Percentiles rank a stretch among this genome's conserved stretches.
Evolutionary conservation across 805 yeast genomes (phyloP).

Genomic region (Kluyveromyces lactis): DNA sequence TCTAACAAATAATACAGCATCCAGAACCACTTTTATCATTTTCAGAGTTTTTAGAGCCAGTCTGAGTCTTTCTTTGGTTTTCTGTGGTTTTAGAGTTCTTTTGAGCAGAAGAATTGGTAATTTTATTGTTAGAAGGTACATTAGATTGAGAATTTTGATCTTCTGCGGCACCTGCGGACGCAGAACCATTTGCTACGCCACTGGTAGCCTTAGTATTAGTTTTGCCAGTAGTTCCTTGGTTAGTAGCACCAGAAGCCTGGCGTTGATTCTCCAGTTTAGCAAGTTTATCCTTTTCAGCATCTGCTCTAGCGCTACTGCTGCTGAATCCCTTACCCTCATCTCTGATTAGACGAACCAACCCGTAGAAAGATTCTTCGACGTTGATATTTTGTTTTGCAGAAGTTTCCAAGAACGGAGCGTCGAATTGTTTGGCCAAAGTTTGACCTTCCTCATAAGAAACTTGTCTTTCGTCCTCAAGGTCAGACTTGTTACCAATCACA

Average conservation of each 20-base stretch:
- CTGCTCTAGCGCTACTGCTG: neutral
- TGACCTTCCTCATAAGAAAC: slow-evolving; percentile 61
- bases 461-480: slow-evolving; percentile 67
- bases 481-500: slow-evolving; percentile 75
- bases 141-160: no score
- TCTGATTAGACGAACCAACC: slow-evolving; percentile 51
- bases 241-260: neutral
- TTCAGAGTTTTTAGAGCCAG: slow-evolving; percentile 1
- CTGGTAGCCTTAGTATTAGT: neutral
- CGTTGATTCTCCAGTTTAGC: neutral
- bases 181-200: neutral
- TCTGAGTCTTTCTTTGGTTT: neutral
- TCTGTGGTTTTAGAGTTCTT: neutral
- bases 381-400: slow-evolving; percentile 87
- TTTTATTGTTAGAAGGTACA: no score
- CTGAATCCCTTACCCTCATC: slow-evolving; percentile 23
- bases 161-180: neutral
- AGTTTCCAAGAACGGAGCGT: slow-evolving; percentile 79
- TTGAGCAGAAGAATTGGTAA: no score
- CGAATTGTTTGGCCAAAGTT: slow-evolving; percentile 53
- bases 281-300: neutral
- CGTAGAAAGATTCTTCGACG: slow-evolving; percentile 78
- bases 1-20: slow-evolving; percentile 28
- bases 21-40: slow-evolving; percentile 17
- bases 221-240: neutral